A percentile compares a stretch with the other conserved stretches of the same genome.
Conservation (phyloP, 2,329 filamentous ascomycete species). For the Xylariaceae sp. region DNA sequence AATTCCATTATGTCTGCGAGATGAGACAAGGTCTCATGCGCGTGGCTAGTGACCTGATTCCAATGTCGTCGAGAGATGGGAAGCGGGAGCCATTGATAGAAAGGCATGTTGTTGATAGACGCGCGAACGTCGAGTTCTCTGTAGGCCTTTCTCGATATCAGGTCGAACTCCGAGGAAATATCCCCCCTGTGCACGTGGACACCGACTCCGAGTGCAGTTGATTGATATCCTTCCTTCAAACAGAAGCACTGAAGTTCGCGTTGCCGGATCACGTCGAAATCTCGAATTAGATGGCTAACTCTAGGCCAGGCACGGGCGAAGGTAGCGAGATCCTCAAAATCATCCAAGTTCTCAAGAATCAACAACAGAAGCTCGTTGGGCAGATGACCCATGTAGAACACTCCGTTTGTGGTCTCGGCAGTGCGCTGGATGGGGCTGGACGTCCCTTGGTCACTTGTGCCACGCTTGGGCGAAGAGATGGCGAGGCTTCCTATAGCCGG, state of each 20-base stretch:
- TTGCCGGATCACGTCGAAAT: slow-evolving; percentile 35
- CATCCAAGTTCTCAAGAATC: slow-evolving; percentile 31
- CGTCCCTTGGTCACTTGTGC: not conserved
- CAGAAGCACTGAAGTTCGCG: slow-evolving; percentile 46
- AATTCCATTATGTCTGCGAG: slow-evolving; percentile 26
- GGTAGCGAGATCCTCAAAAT: slow-evolving; percentile 34
- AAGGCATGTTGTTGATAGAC: slow-evolving; percentile 40
- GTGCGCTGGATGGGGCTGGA: not conserved
- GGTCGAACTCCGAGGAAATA: slow-evolving; percentile 46
- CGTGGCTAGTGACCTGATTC: slow-evolving; percentile 31
- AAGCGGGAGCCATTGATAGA: slow-evolving; percentile 43
- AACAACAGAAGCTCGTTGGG: slow-evolving; percentile 40
- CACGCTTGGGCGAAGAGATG: not conserved
- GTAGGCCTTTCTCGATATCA: slow-evolving; percentile 42
- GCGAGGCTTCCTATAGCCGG: slow-evolving; percentile 1
- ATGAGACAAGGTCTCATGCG: slow-evolving; percentile 21
- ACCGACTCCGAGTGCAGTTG: slow-evolving; percentile 41
- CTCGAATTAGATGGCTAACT: slow-evolving; percentile 32
- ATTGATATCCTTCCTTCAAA: slow-evolving; percentile 38
- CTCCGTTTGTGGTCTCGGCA: too few relatives aligned
- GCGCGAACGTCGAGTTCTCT: slow-evolving; percentile 30
- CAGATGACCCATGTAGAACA: slow-evolving; percentile 28
- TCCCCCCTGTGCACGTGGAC: slow-evolving; percentile 28
- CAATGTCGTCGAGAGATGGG: slow-evolving; percentile 45
- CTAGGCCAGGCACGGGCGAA: slow-evolving; percentile 36